Conservation (phyloP, 202 grass and related monocot species). For the Schoenoplectus tabernaemontani region DNA sequence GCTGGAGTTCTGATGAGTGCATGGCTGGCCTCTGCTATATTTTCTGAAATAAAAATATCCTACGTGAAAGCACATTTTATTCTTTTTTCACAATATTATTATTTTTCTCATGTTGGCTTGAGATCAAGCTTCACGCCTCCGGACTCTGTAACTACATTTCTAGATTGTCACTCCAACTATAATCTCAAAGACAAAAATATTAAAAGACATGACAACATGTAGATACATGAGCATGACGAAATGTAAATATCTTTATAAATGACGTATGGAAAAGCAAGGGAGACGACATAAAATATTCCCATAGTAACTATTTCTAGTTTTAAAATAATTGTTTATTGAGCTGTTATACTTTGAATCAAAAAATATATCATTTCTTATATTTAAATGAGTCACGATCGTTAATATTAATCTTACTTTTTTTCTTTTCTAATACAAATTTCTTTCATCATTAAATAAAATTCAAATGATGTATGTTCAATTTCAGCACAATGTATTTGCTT, state of each 20-base stretch:
- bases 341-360: no score
- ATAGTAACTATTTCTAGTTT: no score
- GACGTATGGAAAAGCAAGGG: not conserved
- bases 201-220: not conserved
- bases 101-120: not conserved
- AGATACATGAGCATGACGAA: not conserved
- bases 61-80: constrained; percentile 26
- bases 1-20: constrained; percentile 24
- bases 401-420: no score
- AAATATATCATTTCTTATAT: no score
- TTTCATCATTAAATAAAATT: no score
- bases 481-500: not conserved
- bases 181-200: not conserved
- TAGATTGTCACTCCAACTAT: no score
- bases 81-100: constrained; percentile 16
- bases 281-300: not conserved
- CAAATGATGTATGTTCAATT: not conserved
- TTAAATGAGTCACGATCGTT: no score
- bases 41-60: constrained; percentile 25
- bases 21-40: constrained; percentile 14
- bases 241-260: not conserved
- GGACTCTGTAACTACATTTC: no score
- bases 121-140: no score
- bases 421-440: no score
- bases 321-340: not conserved